Conservation (phyloP, 495 filamentous ascomycete species). For the Lasiosphaeria hispida region DNA sequence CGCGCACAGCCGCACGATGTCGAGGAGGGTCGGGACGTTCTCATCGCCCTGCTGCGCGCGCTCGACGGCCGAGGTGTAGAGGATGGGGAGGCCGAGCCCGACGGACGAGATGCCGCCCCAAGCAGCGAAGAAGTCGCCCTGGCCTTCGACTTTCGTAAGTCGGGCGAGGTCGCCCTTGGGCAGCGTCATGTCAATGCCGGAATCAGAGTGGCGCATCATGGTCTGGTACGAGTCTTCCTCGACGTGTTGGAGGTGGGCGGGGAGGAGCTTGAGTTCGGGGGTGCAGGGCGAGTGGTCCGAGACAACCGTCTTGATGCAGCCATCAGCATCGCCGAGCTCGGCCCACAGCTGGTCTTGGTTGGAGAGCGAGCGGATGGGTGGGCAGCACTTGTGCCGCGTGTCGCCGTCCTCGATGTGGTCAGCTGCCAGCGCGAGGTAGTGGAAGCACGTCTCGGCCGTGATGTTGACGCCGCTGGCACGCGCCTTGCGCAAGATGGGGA, state of each 20-base stretch:
- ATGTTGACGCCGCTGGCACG: conserved; percentile 78
- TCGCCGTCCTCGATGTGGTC: conserved; percentile 86
- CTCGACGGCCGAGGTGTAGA: conserved; percentile 73
- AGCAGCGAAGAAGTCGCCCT: conserved; percentile 88
- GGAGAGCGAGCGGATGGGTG: conserved; percentile 77
- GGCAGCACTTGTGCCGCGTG: conserved; percentile 96
- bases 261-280: conserved; percentile 86
- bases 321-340: conserved; percentile 66
- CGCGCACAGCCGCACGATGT: conserved; percentile 81
- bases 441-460: conserved; percentile 97
- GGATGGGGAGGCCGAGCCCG: conserved; percentile 84
- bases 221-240: conserved; percentile 27
- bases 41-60: conserved; percentile 49
- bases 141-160: conserved; percentile 6
- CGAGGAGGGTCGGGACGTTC: conserved; percentile 52
- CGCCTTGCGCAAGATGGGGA: conserved; percentile 80
- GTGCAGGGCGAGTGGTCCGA: conserved; percentile 97
- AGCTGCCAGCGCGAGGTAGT: conserved; percentile 89
- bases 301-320: conserved; percentile 91
- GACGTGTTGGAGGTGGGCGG: conserved; percentile 52
- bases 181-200: conserved; percentile 45
- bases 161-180: conserved; percentile 19
- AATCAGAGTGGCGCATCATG: conserved; percentile 43
- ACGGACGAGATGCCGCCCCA: conserved; percentile 97
- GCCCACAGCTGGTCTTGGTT: conserved; percentile 92